Conservation (phyloP, 2,329 filamentous ascomycete genomes). For the Pyrenophora tritici-repentis region DNA sequence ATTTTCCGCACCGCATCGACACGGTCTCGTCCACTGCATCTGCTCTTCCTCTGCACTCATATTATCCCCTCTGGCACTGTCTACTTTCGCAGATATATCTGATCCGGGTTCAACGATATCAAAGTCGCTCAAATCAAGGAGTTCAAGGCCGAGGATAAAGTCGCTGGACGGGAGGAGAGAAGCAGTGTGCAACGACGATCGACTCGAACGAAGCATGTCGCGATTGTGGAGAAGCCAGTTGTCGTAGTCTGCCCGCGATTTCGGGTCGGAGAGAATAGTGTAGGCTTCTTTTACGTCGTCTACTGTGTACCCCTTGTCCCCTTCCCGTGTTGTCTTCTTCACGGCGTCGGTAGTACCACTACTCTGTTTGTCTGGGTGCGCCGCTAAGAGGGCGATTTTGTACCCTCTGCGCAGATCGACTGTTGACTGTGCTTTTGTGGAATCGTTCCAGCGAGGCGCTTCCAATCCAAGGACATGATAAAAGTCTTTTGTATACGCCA, state of each 20-base stretch:
- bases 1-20: conserved; percentile 62
- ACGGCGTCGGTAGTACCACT: neutral
- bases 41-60: conserved; percentile 37
- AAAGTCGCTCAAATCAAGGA: conserved; percentile 62
- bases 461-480: conserved; percentile 34
- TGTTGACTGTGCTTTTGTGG: conserved; percentile 2
- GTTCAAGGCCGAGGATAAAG: conserved; percentile 57
- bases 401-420: conserved; percentile 52
- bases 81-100: neutral
- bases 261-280: conserved; percentile 55
- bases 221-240: conserved; percentile 20
- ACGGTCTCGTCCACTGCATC: conserved; percentile 57
- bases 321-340: neutral
- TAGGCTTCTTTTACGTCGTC: conserved; percentile 66
- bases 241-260: conserved; percentile 51
- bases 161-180: conserved; percentile 17
- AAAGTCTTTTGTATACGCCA: conserved; percentile 38
- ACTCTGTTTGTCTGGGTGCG: conserved; percentile 63
- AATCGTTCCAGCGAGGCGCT: conserved; percentile 5
- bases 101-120: conserved; percentile 8
- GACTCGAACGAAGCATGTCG: neutral
- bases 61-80: too few species aligned
- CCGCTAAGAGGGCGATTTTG: conserved; percentile 59
- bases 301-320: conserved; percentile 48
- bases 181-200: neutral